Evolutionary conservation across 2,329 filamentous ascomycete genomes (phyloP).

Genomic region (Sporothrix sp.): DNA sequence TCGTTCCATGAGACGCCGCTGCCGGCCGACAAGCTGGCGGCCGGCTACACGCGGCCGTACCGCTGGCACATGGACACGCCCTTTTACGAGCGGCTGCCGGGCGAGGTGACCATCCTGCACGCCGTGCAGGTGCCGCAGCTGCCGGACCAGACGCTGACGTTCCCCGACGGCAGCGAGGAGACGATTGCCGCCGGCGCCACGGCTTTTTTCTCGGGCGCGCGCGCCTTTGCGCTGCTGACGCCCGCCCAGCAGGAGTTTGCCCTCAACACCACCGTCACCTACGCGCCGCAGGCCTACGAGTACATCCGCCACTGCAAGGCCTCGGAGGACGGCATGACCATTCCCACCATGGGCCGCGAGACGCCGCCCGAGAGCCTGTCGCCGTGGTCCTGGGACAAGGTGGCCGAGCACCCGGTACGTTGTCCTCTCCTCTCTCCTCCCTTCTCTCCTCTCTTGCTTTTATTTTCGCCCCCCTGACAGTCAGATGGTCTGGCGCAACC

Average conservation of each 20-base stretch:
- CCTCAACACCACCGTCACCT: constrained; percentile 14
- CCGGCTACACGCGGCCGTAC: constrained; percentile 48
- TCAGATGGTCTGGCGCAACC: constrained; percentile 61
- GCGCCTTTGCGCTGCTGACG: constrained; percentile 14
- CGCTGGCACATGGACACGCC: constrained; percentile 75
- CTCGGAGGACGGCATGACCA: constrained; percentile 14
- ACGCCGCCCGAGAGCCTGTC: constrained; percentile 3
- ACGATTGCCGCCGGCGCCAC: constrained; percentile 14
- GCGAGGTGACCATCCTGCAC: constrained; percentile 60
- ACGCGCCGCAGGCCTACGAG: constrained; percentile 16
- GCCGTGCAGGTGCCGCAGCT: constrained; percentile 57
- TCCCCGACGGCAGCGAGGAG: constrained; percentile 12
- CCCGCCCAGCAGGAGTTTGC: constrained; percentile 16
- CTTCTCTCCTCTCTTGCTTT: too few species aligned
- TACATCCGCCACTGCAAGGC: constrained; percentile 36
- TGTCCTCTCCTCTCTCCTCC: too few species aligned
- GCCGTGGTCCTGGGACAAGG: constrained; percentile 15
- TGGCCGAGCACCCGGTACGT: constrained; percentile 16
- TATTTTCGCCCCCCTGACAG: too few species aligned
- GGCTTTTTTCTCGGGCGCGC: constrained; percentile 15
- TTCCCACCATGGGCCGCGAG: constrained; percentile 12
- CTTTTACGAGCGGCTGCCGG: constrained; percentile 61
- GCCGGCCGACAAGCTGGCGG: constrained; percentile 29
- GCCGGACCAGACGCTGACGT: constrained; percentile 12
- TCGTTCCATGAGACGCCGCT: constrained; percentile 26